Percentiles rank a stretch among this genome's conserved stretches.
Conservation (phyloP, 768 basidiomycete genomes). For the Mycena vulgaris region DNA sequence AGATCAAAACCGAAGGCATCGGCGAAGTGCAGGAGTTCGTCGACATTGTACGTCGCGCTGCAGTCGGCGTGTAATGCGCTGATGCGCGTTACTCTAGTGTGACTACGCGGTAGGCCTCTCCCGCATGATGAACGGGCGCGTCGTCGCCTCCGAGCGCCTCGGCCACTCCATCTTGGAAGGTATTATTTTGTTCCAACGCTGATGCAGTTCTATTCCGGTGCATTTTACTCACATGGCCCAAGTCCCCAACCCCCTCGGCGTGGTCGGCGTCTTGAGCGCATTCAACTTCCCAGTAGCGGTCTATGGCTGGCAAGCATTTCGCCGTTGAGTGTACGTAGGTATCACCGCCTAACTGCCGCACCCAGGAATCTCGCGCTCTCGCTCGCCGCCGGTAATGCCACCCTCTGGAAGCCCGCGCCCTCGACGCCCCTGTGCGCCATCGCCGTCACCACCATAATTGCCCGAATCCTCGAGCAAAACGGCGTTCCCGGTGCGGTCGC, state of each 20-base stretch:
- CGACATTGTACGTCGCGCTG: constrained; percentile 79
- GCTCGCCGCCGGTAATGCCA: constrained; percentile 92
- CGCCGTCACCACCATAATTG: constrained; percentile 89
- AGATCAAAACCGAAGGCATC: constrained; percentile 91
- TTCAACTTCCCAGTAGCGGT: constrained; percentile 98
- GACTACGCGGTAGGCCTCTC: constrained; percentile 96
- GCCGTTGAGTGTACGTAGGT: not conserved
- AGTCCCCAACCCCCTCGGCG: constrained; percentile 93
- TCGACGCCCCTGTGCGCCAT: constrained; percentile 93
- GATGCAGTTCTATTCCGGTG: constrained; percentile 29
- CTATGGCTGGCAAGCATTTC: constrained; percentile 80
- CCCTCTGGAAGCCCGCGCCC: constrained; percentile 95
- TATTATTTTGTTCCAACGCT: constrained; percentile 42
- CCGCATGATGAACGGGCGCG: constrained; percentile 93
- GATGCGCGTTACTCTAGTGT: constrained; percentile 67
- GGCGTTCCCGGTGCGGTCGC: constrained; percentile 89
- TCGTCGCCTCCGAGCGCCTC: constrained; percentile 90
- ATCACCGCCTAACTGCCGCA: constrained; percentile 23
- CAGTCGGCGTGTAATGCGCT: constrained; percentile 12
- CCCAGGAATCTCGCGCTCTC: constrained; percentile 91
- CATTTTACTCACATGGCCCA: constrained; percentile 42
- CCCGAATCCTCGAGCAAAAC: constrained; percentile 85
- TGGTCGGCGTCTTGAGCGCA: constrained; percentile 84
- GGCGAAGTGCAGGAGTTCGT: constrained; percentile 97
- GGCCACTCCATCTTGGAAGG: constrained; percentile 95